Evolutionary conservation across 2,329 filamentous ascomycete genomes (phyloP), one percentile per base, ranked within the genome.

Genomic region (Cladophialophora yegresii): DNA sequence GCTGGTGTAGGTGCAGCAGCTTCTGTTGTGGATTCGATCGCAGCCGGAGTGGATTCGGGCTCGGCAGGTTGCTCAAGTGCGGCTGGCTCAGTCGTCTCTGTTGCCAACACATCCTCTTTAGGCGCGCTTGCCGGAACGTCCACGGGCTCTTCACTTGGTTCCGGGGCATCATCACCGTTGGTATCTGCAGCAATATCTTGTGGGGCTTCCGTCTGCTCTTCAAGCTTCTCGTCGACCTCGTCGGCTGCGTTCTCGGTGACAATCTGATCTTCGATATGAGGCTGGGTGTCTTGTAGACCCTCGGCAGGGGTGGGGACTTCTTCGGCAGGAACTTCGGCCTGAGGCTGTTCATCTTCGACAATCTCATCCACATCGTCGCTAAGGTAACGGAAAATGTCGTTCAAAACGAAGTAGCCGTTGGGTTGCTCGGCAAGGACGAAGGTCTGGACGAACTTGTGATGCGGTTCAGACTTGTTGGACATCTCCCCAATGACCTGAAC

Each of bases 401-500:
- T 99, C 72, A 99, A 86, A 36, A 99, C 93, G 73, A 96, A 99
- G 83, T 98, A 99, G 69, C 95, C 95, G 63, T 93, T 96, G 56
- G 92, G 92, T 81, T 99, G 95, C 78, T 93, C 88, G 55, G 95
- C 95, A 68, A 99, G 90, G 68, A 99, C 91, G 73, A 99, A 99
- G 58, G 93, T 98, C 84, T 99, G 95, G 47, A 93, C 90, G 75
- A 99, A 99, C 78, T 97, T 97, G 83, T 91, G 93, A 74, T 93
- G 91, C 64, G 95, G 91, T 69, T 89, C 88, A 55, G 87, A 87
- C 79, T 96, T 96, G 86, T 96, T 97, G 73, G 93, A 96, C 73
- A 95, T 96, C 80, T 98, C 93, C 70, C 95, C 95, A 75, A 99
- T 97, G 73, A 98, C 95, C 78, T 96, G 93, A 74, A 99, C 96